These are phyloP conservation scores for Megacollybia marginata DNA, from an alignment of 768 basidiomycete species.

Conservation along the genomic window DNA sequence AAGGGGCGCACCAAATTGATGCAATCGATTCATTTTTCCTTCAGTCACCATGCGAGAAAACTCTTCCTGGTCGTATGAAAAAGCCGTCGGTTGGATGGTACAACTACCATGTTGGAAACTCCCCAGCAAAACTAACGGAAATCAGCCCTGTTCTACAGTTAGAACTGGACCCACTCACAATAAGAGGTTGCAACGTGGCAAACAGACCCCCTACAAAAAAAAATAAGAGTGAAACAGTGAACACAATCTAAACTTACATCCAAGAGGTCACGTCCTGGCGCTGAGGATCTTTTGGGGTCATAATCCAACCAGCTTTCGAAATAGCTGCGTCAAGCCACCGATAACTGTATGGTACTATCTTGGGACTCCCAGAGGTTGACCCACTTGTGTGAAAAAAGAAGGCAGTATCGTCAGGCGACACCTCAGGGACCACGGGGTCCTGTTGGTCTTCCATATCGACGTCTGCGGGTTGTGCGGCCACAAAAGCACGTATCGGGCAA, in stretches of 20 bases:
- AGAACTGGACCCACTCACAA: constrained; percentile 39
- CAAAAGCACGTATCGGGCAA: constrained; percentile 44
- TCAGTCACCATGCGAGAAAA: constrained; percentile 62
- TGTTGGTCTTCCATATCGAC: constrained; percentile 28
- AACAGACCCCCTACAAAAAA: constrained; percentile 63
- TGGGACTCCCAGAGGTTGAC: constrained; percentile 76
- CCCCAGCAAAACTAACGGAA: constrained; percentile 56
- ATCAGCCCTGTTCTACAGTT: constrained; percentile 17
- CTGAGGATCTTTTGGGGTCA: constrained; percentile 36
- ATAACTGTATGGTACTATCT: constrained; percentile 66
- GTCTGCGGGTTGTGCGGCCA: constrained; percentile 31
- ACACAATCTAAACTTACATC: constrained; percentile 43
- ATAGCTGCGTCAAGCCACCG: constrained; percentile 56
- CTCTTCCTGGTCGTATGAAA: constrained; percentile 62
- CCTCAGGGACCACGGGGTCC: constrained; percentile 35
- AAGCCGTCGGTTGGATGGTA: constrained; percentile 57
- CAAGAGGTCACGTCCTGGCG: constrained; percentile 63
- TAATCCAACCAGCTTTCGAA: constrained; percentile 48
- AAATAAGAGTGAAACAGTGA: constrained; percentile 19
- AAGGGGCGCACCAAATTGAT: constrained; percentile 70
- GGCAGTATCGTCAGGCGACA: constrained; percentile 17
- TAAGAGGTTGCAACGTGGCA: constrained; percentile 75
- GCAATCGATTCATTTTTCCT: constrained; percentile 65
- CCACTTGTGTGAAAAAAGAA: constrained; percentile 80
- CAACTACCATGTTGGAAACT: constrained; percentile 67